Evolutionary conservation across 176 grass and related monocot species (phyloP), one percentile per base, ranked within the genome.

Genomic region (Chrysopogon serrulatus): DNA sequence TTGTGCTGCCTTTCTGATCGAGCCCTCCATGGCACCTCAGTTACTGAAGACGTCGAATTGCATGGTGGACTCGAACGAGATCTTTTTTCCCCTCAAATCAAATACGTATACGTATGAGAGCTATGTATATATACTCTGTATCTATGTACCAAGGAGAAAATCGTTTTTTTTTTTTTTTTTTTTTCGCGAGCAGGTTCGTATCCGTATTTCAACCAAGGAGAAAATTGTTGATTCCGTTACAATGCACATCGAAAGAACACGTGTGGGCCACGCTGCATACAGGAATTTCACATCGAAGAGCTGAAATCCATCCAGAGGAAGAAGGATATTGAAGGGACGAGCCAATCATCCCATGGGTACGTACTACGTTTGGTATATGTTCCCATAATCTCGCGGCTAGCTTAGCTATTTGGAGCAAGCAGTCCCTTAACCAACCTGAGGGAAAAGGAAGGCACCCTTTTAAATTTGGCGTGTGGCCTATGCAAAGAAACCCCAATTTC

Each of bases 301-400:
- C 7, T 63, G 17, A 32, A 21, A 43, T 21, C 19, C 15, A 59
- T 59, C 8, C n/a, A n/a, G n/a, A n/a, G n/a, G n/a, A n/a, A 0
- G 7, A 54, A 54, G 48, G 47, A 51, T 51, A 21, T 10, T 17
- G 24, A 30, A 41, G 15, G 8, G 41, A 47, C 49, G 42, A 49
- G 23, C 1, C 10, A 49, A 19, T 48, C 18, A n/a, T n/a, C n/a
- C 61, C 65, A 41, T 65, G 27, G 35, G 21, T 5, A 8, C n/a
- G n/a, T n/a, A n/a, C n/a, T n/a, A n/a, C 9, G 42, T 74, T 80
- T 68, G 81, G 82, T 74, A 79, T 79, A 73, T 66, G 30, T 30
- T 67, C 39, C 30, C 27, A 28, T 26, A 67, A 88, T 48, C 24
- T 49, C 30, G 11, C 30, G 4, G 17, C 18, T 13, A 6, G 69